Base-by-base conservation (phyloP, 2,329 filamentous ascomycete genomes). In the Graphilbum sp. region DNA sequence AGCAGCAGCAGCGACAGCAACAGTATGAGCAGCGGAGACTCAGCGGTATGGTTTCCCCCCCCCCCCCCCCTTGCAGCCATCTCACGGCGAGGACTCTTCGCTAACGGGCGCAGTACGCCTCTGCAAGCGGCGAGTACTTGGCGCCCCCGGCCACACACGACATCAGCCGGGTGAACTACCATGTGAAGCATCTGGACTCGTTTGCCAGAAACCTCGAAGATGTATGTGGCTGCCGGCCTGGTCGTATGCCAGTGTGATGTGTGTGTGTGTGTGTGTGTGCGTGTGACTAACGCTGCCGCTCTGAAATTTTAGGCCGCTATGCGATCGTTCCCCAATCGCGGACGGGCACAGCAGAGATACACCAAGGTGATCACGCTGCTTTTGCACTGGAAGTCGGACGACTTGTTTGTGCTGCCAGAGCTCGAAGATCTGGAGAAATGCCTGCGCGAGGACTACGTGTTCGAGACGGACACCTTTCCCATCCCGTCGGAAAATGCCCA, bases 401-500 rank as follows among this genome's bases (percentile, higher is more conserved):
- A 74, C 40, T 53, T 74, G 9, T 71, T 73, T 45, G 69, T 73
- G 15, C 55, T 72, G 13, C 67, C 67, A 2, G 70, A 74, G 49
- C 53, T 75, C 16, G 66, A 73, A 44, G 65, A 72, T 40, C 52
- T 74, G 30, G 65, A 70, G 43, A 63, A 63, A 42, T 71, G 67
- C 46, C 50, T 74, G 27, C 62, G 61, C 19, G 61, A 67, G 38
- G 65, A 71, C 42, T 75, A 69, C 52, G 61, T 59, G 42, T 75
- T 68, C 47, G 62, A 65, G 41, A 73, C 69, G 12, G 67, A 72
- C 38, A 67, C 66, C 33, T 75, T 72, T 46, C 56, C 66, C 34
- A 74, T 74, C 30, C 70, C 70, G 0, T 69, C 66, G 2, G 64
- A 70, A 39, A 72, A 72, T 47, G 60, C 70, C 10, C 70, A 74